Evolutionary conservation across 164 flowering plant genomes (phyloP), one percentile per base, ranked within the genome.

Genomic region (Piper betle): DNA sequence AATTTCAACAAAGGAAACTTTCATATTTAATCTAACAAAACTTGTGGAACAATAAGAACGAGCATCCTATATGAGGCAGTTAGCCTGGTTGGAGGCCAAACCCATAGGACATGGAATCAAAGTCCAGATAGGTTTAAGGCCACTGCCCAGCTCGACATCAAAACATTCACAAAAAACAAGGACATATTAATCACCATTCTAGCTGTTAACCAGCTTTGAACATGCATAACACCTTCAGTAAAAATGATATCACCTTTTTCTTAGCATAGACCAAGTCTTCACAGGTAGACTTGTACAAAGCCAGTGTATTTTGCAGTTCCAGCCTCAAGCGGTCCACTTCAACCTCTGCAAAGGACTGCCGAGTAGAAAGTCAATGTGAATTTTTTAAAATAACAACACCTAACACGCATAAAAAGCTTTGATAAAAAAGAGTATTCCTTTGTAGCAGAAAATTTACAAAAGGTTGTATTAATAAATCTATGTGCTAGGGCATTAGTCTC

Each of bases 201-300:
- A 55, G 33, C 33, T 25, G 33, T 25, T 0, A 25, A 25, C 33
- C 33, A 25, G 33, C 33, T 25, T 25, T 25, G 2, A 25, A 25
- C 33, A 25, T 25, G 33, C 2, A 0, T 25, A 25, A 25, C 33
- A 25, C 33, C 1, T 25, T 25, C 33, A 25, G 33, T 25, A 55
- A 2, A 18, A 12, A 60, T 42, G 15, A 39, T 25, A 69, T 37
- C 37, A 91, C 96, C 90, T 83, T 78, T 39, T 71, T 73, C 67
- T 84, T 84, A 37, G 85, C 67, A 70, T 72, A 73, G 39, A 78
- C 82, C 57, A 88, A 78, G 37, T 88, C 86, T 71, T 80, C 75
- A 74, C 96, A 86, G 58, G 89, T 79, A 68, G 61, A 75, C 64
- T 71, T 78, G 68, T 88, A 91, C 91, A 83, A 72, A 33, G 71